phyloP scores from a whole-genome alignment of 805 yeast genomes.

The Wickerhamiella azymoides region DNA sequence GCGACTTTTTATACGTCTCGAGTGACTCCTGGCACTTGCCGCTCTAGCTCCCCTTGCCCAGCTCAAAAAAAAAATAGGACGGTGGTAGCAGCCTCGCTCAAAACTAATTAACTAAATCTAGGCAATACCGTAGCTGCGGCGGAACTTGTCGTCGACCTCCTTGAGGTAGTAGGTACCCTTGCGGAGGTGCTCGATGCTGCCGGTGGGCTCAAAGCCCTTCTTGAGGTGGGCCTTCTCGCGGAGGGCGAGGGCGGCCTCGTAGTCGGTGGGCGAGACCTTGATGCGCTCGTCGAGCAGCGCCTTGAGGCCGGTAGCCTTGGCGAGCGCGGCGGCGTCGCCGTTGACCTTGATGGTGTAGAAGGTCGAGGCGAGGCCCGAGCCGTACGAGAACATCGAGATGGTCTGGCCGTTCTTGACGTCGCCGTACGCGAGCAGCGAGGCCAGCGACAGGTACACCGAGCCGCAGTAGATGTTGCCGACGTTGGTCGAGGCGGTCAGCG shows the following conservation, averaged over 20 bases:
- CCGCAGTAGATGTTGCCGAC: slow-evolving; percentile 98
- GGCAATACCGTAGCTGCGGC: slow-evolving; percentile 57
- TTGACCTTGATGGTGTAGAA: slow-evolving; percentile 64
- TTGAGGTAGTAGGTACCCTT: slow-evolving; percentile 74
- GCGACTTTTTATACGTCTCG: too few species aligned
- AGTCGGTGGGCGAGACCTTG: slow-evolving; percentile 59
- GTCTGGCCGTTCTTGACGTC: slow-evolving; percentile 69
- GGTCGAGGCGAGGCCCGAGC: slow-evolving; percentile 93
- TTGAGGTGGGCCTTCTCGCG: slow-evolving; percentile 85
- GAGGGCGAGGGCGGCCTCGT: slow-evolving; percentile 63
- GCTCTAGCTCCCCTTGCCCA: too few species aligned
- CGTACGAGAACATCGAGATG: slow-evolving; percentile 88
- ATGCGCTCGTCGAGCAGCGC: slow-evolving; percentile 52
- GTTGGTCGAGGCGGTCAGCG: slow-evolving; percentile 80
- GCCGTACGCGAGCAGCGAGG: slow-evolving; percentile 61
- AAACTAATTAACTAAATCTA: not conserved
- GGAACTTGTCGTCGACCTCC: slow-evolving; percentile 74
- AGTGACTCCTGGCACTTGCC: too few species aligned
- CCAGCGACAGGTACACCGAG: slow-evolving; percentile 73
- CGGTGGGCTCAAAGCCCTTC: slow-evolving; percentile 66
- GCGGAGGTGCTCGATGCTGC: slow-evolving; percentile 56
- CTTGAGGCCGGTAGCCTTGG: slow-evolving; percentile 51
- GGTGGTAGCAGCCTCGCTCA: too few species aligned
- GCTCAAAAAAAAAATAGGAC: too few species aligned
- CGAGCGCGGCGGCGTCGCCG: slow-evolving; percentile 53